phyloP scores from a whole-genome alignment of 2,329 filamentous ascomycete species.

The Pseudodiploospora longispora region DNA sequence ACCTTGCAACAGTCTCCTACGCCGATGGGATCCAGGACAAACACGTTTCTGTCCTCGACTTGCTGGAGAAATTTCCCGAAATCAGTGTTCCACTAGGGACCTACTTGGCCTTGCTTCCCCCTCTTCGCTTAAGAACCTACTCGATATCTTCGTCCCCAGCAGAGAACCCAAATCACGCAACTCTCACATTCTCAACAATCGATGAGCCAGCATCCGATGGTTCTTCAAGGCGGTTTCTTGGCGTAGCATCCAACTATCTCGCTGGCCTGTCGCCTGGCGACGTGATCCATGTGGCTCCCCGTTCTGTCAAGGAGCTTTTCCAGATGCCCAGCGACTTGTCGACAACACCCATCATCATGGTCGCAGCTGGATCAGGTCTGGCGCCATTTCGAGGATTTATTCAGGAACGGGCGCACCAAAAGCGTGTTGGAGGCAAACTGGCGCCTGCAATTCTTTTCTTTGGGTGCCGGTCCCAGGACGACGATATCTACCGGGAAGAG shows the following conservation, averaged over 20 bases:
- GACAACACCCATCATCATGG: constrained; percentile 36
- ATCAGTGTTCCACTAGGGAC: constrained; percentile 47
- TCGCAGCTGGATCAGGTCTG: constrained; percentile 43
- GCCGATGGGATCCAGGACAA: constrained; percentile 35
- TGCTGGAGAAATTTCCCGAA: constrained; percentile 48
- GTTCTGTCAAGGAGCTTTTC: constrained; percentile 29
- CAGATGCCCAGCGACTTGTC: constrained; percentile 33
- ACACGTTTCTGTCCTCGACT: constrained; percentile 48
- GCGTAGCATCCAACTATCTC: constrained; percentile 53
- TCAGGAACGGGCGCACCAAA: constrained; percentile 44
- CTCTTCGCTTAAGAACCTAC: constrained; percentile 42
- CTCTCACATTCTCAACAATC: constrained; percentile 57
- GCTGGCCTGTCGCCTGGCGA: constrained; percentile 33
- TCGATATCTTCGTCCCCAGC: constrained; percentile 65
- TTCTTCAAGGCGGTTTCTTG: constrained; percentile 30
- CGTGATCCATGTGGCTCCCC: constrained; percentile 35
- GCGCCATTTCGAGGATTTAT: constrained; percentile 53
- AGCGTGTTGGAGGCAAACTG: constrained; percentile 44
- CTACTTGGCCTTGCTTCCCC: constrained; percentile 56
- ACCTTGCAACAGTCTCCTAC: constrained; percentile 30
- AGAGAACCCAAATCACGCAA: constrained; percentile 42
- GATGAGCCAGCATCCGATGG: constrained; percentile 41
- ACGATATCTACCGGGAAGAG: constrained; percentile 36
- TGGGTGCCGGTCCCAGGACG: constrained; percentile 35
- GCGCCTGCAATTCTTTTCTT: constrained; percentile 47